Percentiles rank a stretch among this genome's conserved stretches.
Evolutionary conservation across 805 yeast species (phyloP).

Genomic region (Kazachstania psychrophila): DNA sequence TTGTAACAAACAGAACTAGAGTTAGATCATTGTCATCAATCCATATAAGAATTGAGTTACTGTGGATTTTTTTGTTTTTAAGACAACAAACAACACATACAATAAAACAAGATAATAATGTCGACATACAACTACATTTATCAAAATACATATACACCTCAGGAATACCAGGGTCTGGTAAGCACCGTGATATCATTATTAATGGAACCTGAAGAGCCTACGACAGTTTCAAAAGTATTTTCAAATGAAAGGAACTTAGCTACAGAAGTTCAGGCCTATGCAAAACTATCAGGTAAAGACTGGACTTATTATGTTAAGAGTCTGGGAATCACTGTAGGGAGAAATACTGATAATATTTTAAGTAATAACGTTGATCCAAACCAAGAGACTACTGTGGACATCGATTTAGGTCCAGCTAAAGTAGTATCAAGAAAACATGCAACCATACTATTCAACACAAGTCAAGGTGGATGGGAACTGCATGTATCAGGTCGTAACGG

Average conservation of each 20-base stretch:
- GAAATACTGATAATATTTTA: conserved; percentile 46
- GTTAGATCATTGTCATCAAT: too few species aligned
- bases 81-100: neutral
- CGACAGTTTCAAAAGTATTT: conserved; percentile 62
- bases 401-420: conserved; percentile 93
- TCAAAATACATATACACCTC: conserved; percentile 10
- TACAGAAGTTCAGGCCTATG: conserved; percentile 91
- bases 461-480: conserved; percentile 76
- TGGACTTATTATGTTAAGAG: conserved; percentile 94
- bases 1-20: too few species aligned
- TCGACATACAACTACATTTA: conserved; percentile 1
- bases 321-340: conserved; percentile 70
- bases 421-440: conserved; percentile 95
- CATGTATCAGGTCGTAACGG: conserved; percentile 85
- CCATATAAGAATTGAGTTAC: too few species aligned
- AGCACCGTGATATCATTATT: conserved; percentile 68
- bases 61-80: neutral
- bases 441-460: conserved; percentile 63
- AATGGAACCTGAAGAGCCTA: conserved; percentile 60
- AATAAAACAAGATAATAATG: neutral
- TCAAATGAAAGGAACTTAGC: conserved; percentile 61
- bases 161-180: conserved; percentile 43
- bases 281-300: conserved; percentile 82
- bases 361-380: neutral
- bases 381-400: conserved; percentile 33